Percentiles rank a stretch among this genome's conserved stretches.
Conservation (phyloP, 345 rosid genomes). For the Linum tenue region DNA sequence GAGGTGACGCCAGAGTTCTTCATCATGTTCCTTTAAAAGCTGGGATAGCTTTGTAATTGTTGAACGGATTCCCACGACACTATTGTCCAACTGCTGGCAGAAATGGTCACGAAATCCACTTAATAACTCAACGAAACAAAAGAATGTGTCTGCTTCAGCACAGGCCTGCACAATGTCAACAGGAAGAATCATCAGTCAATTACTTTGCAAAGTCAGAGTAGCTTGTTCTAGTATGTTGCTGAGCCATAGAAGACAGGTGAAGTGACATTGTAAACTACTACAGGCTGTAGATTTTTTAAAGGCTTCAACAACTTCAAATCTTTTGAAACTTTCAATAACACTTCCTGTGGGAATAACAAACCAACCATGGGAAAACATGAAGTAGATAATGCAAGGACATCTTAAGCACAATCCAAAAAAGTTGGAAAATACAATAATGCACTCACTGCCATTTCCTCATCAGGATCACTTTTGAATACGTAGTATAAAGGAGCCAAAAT, state of each 20-base stretch:
- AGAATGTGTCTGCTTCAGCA: slow-evolving; percentile 91
- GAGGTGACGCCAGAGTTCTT: slow-evolving; percentile 98
- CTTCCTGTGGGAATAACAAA: no score
- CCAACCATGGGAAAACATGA: no score
- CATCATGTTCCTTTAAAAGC: slow-evolving; percentile 84
- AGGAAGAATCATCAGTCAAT: slow-evolving; percentile 21
- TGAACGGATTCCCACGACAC: slow-evolving; percentile 90
- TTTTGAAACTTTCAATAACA: no score
- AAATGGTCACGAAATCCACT: slow-evolving; percentile 94
- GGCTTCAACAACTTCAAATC: not conserved
- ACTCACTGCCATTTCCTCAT: slow-evolving; percentile 68
- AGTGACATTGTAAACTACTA: not conserved
- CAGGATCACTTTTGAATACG: slow-evolving; percentile 74
- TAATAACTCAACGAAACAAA: slow-evolving; percentile 88
- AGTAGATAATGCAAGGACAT: not conserved
- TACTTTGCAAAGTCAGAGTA: not conserved
- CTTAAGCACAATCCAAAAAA: not conserved
- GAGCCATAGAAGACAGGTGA: not conserved
- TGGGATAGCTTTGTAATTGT: slow-evolving; percentile 69
- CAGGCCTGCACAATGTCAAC: slow-evolving; percentile 51
- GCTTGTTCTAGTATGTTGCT: not conserved
- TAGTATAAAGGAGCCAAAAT: slow-evolving; percentile 83
- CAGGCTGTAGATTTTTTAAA: not conserved
- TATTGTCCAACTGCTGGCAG: slow-evolving; percentile 98
- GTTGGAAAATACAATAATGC: slow-evolving; percentile 4